These are phyloP conservation scores for Aspergillaceae sp. DNA, from an alignment of 2,329 filamentous ascomycete genomes.

Conservation along the genomic window DNA sequence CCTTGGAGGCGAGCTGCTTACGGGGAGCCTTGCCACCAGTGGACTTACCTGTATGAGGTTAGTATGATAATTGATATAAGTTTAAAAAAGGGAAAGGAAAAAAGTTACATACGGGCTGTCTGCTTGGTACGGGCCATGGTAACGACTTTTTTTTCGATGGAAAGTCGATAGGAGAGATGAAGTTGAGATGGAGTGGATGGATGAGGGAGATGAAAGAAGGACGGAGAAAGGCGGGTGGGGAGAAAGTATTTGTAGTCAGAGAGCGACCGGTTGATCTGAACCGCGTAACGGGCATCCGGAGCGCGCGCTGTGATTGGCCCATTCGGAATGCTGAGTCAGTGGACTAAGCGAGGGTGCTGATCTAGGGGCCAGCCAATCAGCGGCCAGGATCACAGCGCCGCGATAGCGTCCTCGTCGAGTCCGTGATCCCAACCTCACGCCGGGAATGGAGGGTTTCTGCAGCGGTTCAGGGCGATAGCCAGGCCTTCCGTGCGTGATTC, in stretches of 20 bases:
- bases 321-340: not conserved
- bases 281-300: not conserved
- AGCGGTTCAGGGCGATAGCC: not conserved
- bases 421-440: constrained; percentile 29
- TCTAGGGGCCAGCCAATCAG: constrained; percentile 24
- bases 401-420: constrained; percentile 16
- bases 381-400: constrained; percentile 26
- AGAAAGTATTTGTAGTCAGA: constrained; percentile 36
- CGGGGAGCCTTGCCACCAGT: constrained; percentile 64
- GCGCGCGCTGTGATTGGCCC: not conserved
- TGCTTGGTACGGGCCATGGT: constrained; percentile 47
- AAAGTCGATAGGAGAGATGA: constrained; percentile 19
- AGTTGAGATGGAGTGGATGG: constrained; percentile 16
- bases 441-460: constrained; percentile 8
- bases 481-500: constrained; percentile 7
- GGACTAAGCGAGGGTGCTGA: constrained; percentile 26
- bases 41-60: constrained; percentile 54
- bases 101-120: constrained; percentile 42
- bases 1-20: constrained; percentile 99
- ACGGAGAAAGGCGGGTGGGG: constrained; percentile 32
- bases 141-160: constrained; percentile 9
- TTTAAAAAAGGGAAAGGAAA: constrained; percentile 13
- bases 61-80: constrained; percentile 9
- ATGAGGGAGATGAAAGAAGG: constrained; percentile 26
- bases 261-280: constrained; percentile 27